Evolutionary conservation across 148 eudicot species (phyloP).

Genomic region (Agrostemma githago): DNA sequence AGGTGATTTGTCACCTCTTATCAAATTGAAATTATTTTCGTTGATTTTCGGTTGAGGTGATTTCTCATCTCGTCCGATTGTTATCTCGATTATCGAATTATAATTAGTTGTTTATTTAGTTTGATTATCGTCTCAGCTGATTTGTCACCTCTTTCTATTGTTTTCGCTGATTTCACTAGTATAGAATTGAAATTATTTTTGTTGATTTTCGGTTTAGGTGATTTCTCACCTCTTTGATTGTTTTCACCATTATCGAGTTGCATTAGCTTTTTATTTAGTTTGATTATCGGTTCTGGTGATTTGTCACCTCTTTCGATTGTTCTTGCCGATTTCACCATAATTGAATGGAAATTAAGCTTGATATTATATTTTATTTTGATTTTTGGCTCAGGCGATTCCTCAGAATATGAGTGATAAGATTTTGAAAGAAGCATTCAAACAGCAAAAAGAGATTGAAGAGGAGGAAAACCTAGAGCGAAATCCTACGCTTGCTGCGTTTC

Average conservation of each 20-base stretch:
- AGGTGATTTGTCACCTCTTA: no score
- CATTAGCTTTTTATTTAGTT: background rate
- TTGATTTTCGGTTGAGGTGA: no score
- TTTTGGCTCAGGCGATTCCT: constrained; percentile 46
- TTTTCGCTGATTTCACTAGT: no score
- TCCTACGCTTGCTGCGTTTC: constrained; percentile 22
- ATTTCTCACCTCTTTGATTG: background rate
- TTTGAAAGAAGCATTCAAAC: constrained; percentile 62
- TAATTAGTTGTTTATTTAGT: no score
- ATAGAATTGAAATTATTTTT: no score
- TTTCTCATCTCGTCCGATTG: background rate
- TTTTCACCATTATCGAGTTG: background rate
- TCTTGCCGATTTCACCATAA: background rate
- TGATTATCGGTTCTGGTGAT: background rate
- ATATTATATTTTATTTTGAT: background rate
- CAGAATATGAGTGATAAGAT: constrained; percentile 64
- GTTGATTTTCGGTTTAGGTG: background rate
- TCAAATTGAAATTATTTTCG: background rate
- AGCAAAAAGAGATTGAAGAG: constrained; percentile 76
- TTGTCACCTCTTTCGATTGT: background rate
- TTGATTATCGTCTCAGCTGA: no score
- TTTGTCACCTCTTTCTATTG: no score
- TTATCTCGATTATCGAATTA: no score
- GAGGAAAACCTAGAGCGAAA: constrained; percentile 42
- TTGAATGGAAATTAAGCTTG: background rate